phyloP scores from a whole-genome alignment of 2,329 filamentous ascomycete species.

The Colletotrichum noveboracense region DNA sequence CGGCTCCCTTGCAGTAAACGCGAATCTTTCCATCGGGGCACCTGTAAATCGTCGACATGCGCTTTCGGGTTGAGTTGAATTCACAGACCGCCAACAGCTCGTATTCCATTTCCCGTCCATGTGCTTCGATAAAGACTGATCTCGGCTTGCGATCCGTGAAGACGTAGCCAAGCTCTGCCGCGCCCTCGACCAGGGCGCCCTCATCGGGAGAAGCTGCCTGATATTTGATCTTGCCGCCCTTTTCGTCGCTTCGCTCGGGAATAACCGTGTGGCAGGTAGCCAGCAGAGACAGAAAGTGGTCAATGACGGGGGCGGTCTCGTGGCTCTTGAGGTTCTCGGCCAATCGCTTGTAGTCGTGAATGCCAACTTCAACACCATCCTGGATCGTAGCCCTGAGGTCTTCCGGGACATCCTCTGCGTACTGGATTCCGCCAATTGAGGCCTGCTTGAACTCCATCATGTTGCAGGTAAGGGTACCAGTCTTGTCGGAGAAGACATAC shows the following conservation, averaged over 20 bases:
- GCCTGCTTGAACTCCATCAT: conserved; percentile 99
- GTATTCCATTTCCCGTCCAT: conserved; percentile 78
- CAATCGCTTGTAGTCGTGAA: conserved; percentile 84
- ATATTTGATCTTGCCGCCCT: conserved; percentile 86
- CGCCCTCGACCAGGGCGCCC: conserved; percentile 93
- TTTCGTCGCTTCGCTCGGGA: conserved; percentile 82
- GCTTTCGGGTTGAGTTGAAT: conserved; percentile 96
- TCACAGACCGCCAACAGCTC: conserved; percentile 96
- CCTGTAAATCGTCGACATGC: conserved; percentile 97
- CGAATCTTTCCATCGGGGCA: conserved; percentile 95
- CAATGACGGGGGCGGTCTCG: conserved; percentile 54
- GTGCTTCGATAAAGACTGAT: conserved; percentile 82
- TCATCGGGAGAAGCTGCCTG: conserved; percentile 98
- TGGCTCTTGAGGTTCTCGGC: conserved; percentile 70
- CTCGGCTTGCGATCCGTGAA: conserved; percentile 91
- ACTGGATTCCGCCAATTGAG: conserved; percentile 91
- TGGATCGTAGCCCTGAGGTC: conserved; percentile 82
- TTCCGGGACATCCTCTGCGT: conserved; percentile 89
- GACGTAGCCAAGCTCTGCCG: conserved; percentile 82
- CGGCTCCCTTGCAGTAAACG: conserved; percentile 94
- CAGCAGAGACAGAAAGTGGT: conserved; percentile 88
- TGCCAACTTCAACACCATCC: conserved; percentile 77
- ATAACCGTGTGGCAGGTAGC: conserved; percentile 97
- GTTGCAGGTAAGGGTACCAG: conserved; percentile 95
- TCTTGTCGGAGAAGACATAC: conserved; percentile 98